Evolutionary conservation across 108 stramenopile genomes (phyloP).

Genomic region (Fistulifera pelliculosa): DNA sequence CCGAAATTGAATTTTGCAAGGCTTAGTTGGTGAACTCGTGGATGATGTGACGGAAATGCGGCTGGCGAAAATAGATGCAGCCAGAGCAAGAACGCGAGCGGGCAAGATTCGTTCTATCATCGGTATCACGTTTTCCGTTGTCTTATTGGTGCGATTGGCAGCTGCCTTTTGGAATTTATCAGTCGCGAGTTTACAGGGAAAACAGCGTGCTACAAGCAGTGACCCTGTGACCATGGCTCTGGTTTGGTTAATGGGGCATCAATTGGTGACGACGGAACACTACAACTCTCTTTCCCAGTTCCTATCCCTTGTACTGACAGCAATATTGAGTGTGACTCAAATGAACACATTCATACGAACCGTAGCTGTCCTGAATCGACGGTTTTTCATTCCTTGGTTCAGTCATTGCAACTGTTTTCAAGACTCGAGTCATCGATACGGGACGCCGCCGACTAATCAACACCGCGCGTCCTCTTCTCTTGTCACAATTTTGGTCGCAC

Average conservation of each 20-base stretch:
- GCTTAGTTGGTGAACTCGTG: constrained; percentile 45
- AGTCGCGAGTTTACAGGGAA: background rate
- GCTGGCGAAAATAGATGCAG: constrained; percentile 37
- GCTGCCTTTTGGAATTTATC: constrained; percentile 29
- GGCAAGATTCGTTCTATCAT: constrained; percentile 36
- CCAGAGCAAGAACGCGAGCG: constrained; percentile 40
- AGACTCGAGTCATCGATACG: background rate
- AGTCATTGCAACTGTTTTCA: constrained; percentile 11
- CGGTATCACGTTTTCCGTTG: constrained; percentile 52
- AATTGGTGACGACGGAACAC: constrained; percentile 40
- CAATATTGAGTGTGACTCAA: constrained; percentile 53
- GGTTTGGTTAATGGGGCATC: constrained; percentile 56
- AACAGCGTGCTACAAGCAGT: background rate
- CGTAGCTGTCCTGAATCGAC: constrained; percentile 34
- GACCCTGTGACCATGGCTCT: constrained; percentile 54
- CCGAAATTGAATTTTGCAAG: constrained; percentile 57
- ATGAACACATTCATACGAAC: constrained; percentile 57
- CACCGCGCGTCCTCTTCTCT: background rate
- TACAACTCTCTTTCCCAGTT: constrained; percentile 47
- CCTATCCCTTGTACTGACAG: constrained; percentile 55
- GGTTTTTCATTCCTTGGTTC: constrained; percentile 17
- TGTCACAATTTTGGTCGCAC: constrained; percentile 15
- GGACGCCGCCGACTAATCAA: background rate
- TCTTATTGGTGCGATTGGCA: constrained; percentile 48
- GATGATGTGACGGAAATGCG: constrained; percentile 68